Evolutionary conservation across 2,329 filamentous ascomycete genomes (phyloP), one percentile per base, ranked within the genome.

Genomic region (Aspergillus spinulosporus): DNA sequence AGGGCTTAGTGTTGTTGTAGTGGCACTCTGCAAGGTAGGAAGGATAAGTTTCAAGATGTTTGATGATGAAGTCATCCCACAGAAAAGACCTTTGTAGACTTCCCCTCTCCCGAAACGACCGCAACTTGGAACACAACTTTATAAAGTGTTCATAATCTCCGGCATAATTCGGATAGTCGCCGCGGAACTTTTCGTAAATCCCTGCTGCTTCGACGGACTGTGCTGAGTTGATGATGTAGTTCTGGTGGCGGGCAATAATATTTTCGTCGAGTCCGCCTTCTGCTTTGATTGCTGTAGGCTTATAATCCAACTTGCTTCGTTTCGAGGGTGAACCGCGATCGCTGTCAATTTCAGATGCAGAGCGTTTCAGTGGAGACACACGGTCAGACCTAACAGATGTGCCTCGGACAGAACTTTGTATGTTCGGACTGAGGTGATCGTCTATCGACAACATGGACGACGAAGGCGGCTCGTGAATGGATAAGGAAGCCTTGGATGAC

Each of bases 31-130:
- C 54, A 4, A 70, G 46, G 57, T 79, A 72, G n/a, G 52, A 50
- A 3, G 63, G 67, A 57, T 77, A 80, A 28, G 72, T 67, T n/a
- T 66, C 57, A 6, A 70, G 62, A 58, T 77, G 69, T 60, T 71
- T 69, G 51, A 74, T 76, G 49, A 79, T 63, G 55, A 77, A 79
- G 59, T 79, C 77, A 62, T 80, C 77, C 73, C 76, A 78, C 11
- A 79, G 53, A 26, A 69, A 73, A 11, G 71, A 75, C 49, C 69
- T 66, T 39, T 68, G 61, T 36, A 75, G 57, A 29, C 65, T 51
- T 4, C 69, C 73, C 14, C 60, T 52, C 14, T 57, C 58, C n/a
- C 70, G 60, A 37, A 77, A 59, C 11, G 59, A 58, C 26, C 71
- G 67, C 37, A 78, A 61, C 48, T 68, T 73, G 14, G 59, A 61